Percentiles rank a stretch among this genome's conserved stretches.
These are phyloP conservation scores for Diplodia seriata DNA, from an alignment of 2,329 filamentous ascomycete species.

Conservation along the genomic window DNA sequence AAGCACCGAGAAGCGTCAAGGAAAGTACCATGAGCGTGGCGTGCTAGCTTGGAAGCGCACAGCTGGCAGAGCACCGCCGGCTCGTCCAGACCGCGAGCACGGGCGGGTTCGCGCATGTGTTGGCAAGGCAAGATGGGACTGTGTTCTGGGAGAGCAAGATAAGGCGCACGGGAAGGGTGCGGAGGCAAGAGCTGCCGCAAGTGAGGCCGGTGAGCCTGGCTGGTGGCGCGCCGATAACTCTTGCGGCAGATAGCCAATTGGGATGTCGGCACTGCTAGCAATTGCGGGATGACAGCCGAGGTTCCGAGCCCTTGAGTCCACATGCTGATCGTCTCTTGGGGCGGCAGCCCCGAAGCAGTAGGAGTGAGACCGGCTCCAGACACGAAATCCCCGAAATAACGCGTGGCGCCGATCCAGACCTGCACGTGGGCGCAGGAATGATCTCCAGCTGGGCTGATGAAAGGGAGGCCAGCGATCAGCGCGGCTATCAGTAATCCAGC, in stretches of 20 bases:
- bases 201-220: not conserved
- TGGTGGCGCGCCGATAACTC: conserved; percentile 1
- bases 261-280: conserved; percentile 9
- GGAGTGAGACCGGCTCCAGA: conserved; percentile 7
- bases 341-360: conserved; percentile 1
- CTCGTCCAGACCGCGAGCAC: not conserved
- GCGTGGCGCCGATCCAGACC: conserved; percentile 21
- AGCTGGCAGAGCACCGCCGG: not conserved
- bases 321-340: not conserved
- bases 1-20: not conserved
- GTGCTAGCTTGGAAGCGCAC: conserved; percentile 10
- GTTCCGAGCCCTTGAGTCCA: conserved; percentile 10
- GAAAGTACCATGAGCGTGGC: conserved; percentile 2
- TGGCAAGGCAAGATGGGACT: not conserved
- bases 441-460: not conserved
- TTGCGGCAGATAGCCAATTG: not conserved
- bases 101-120: not conserved
- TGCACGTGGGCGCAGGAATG: conserved; percentile 9
- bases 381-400: too few species aligned
- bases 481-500: not conserved
- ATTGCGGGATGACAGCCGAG: conserved; percentile 23
- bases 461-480: not conserved
- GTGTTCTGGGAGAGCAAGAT: not conserved
- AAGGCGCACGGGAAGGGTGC: not conserved
- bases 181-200: conserved; percentile 14